A percentile compares a stretch with the other conserved stretches of the same genome.
Evolutionary conservation across 2,329 filamentous ascomycete species (phyloP).

Genomic region (Ceratocystis harringtonii): DNA sequence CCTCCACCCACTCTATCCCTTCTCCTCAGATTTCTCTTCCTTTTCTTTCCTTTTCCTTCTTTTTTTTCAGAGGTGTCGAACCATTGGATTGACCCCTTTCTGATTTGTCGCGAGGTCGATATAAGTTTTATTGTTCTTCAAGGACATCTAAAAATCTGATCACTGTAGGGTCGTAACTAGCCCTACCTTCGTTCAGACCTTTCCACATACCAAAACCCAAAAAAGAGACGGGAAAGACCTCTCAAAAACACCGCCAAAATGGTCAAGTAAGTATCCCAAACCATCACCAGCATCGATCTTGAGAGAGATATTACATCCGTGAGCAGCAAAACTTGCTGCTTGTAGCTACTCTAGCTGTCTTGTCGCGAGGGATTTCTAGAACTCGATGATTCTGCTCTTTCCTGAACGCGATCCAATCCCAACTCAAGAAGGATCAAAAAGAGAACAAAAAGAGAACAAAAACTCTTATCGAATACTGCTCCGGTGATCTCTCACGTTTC

Average conservation of each 20-base stretch:
- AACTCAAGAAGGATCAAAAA: neutral
- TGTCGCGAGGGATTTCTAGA: neutral
- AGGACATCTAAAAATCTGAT: conserved; percentile 8
- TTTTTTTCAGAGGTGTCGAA: conserved; percentile 16
- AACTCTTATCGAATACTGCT: neutral
- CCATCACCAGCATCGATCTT: neutral
- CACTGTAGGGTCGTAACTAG: conserved; percentile 25
- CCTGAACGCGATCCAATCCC: neutral
- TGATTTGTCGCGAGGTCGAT: conserved; percentile 12
- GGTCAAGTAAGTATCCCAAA: conserved; percentile 75
- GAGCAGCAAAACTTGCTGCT: neutral
- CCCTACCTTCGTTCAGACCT: conserved; percentile 29
- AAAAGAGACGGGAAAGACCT: conserved; percentile 14
- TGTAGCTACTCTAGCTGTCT: neutral
- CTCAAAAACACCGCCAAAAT: conserved; percentile 74
- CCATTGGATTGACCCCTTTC: conserved; percentile 16
- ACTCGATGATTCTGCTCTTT: neutral
- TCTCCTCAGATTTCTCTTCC: conserved; percentile 5
- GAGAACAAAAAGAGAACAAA: conserved; percentile 7
- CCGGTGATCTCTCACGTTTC: conserved; percentile 23
- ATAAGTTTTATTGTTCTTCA: conserved; percentile 10
- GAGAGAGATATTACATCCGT: neutral
- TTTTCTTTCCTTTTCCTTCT: conserved; percentile 13
- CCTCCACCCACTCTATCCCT: neutral
- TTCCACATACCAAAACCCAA: conserved; percentile 22